These are phyloP conservation scores for Rhizopogon vesiculosus DNA, from an alignment of 768 basidiomycete species.

Conservation along the genomic window DNA sequence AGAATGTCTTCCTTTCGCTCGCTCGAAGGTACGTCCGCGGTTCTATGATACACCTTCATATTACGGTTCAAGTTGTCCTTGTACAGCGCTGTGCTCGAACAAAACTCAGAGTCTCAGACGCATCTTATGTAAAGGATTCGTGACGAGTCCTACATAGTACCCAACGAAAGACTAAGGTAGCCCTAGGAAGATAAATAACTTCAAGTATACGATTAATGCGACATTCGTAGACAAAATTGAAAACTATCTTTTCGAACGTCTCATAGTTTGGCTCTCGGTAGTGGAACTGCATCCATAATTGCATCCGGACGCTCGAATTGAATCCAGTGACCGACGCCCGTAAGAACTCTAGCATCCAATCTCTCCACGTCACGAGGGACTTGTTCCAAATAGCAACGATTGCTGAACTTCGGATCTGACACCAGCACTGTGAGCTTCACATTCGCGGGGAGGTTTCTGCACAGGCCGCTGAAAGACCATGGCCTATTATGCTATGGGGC, in stretches of 20 bases:
- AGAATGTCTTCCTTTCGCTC: no score
- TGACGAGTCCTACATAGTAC: no score
- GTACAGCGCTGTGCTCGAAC: no score
- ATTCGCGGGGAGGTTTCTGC: neutral
- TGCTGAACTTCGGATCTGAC: neutral
- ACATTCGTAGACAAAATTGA: no score
- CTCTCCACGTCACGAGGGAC: neutral
- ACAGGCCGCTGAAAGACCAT: slow-evolving; percentile 1
- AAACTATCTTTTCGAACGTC: neutral
- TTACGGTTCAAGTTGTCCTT: no score
- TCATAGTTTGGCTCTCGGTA: neutral
- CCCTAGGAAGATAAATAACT: no score
- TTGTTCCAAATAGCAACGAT: neutral
- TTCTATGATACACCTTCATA: no score
- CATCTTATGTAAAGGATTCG: no score
- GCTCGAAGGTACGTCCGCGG: no score
- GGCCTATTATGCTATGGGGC: neutral
- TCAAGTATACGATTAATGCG: no score
- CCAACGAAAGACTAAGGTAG: no score
- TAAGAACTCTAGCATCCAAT: neutral
- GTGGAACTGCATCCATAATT: neutral
- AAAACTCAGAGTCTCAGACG: no score
- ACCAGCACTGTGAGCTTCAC: neutral
- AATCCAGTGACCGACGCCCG: neutral
- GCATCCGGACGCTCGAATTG: neutral